phyloP scores from a whole-genome alignment of 1,139 yeast species.

The Debaryomyces robertsiae region DNA sequence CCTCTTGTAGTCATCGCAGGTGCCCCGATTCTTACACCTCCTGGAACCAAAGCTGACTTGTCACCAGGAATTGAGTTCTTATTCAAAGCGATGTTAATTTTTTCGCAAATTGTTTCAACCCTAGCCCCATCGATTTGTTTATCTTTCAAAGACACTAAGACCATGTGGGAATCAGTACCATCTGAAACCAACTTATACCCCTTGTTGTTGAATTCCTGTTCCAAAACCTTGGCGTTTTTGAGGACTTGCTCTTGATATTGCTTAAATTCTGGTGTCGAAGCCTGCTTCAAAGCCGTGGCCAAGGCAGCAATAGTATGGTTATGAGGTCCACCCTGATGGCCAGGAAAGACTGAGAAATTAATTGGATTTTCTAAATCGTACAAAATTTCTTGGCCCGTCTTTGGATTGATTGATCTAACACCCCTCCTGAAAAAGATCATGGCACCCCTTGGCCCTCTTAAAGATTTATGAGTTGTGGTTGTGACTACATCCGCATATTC shows the following conservation, averaged over 20 bases:
- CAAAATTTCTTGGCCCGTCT: conserved; percentile 85
- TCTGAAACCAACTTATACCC: conserved; percentile 86
- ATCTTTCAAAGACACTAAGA: conserved; percentile 84
- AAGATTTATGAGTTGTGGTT: conserved; percentile 96
- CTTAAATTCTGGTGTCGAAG: conserved; percentile 87
- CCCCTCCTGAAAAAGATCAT: conserved; percentile 99
- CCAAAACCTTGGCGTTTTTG: conserved; percentile 86
- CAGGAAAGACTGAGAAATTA: conserved; percentile 98
- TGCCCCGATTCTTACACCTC: conserved; percentile 97
- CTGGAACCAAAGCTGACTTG: conserved; percentile 95
- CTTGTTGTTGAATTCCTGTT: conserved; percentile 63
- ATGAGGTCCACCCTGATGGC: conserved; percentile 99
- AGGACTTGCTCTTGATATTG: conserved; percentile 87
- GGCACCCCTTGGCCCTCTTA: conserved; percentile 99
- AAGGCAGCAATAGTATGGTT: conserved; percentile 97
- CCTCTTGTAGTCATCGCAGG: conserved; percentile 99
- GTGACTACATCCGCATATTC: conserved; percentile 97
- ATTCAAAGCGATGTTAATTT: conserved; percentile 92
- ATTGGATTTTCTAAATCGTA: conserved; percentile 94
- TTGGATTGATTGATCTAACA: conserved; percentile 81
- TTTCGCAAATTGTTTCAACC: conserved; percentile 92
- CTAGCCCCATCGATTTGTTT: conserved; percentile 97
- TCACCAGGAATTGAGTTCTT: conserved; percentile 98
- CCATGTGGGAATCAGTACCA: conserved; percentile 98
- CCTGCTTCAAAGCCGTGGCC: conserved; percentile 96